Conservation (phyloP, 495 filamentous ascomycete species). For the Lepraria neglecta region DNA sequence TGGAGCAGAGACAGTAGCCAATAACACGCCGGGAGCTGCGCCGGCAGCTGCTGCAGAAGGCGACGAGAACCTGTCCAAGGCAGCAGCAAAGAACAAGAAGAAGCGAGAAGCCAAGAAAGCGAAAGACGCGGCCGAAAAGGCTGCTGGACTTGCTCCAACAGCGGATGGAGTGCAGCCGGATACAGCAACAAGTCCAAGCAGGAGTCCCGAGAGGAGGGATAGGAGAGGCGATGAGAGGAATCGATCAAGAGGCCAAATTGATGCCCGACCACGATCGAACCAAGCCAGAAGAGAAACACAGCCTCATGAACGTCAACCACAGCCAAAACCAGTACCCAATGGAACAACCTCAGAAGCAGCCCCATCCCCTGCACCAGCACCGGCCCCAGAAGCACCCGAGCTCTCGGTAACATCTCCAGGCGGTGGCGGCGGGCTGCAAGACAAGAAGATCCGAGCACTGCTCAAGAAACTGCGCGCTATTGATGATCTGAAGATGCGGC, state of each 20-base stretch:
- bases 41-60: slow-evolving; percentile 43
- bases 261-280: slow-evolving; percentile 33
- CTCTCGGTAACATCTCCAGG: slow-evolving; percentile 43
- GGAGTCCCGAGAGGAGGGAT: slow-evolving; percentile 62
- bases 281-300: slow-evolving; percentile 37
- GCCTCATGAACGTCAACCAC: slow-evolving; percentile 11
- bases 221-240: slow-evolving; percentile 48
- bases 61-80: slow-evolving; percentile 70
- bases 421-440: slow-evolving; percentile 45
- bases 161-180: slow-evolving; percentile 25
- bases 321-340: slow-evolving; percentile 22
- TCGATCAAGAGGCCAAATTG: slow-evolving; percentile 50
- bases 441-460: slow-evolving; percentile 86
- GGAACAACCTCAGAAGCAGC: slow-evolving; percentile 11
- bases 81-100: slow-evolving; percentile 97
- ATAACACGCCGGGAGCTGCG: slow-evolving; percentile 54
- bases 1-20: slow-evolving; percentile 61
- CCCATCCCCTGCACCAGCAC: slow-evolving; percentile 11
- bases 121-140: slow-evolving; percentile 63
- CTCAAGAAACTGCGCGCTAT: slow-evolving; percentile 97
- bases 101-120: slow-evolving; percentile 95
- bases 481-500: slow-evolving; percentile 93
- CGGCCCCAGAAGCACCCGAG: slow-evolving; percentile 34
- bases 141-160: slow-evolving; percentile 35
- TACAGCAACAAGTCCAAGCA: slow-evolving; percentile 29